Base-by-base conservation (phyloP, 2,329 filamentous ascomycete genomes). In the Pseudogymnoascus sp. region DNA sequence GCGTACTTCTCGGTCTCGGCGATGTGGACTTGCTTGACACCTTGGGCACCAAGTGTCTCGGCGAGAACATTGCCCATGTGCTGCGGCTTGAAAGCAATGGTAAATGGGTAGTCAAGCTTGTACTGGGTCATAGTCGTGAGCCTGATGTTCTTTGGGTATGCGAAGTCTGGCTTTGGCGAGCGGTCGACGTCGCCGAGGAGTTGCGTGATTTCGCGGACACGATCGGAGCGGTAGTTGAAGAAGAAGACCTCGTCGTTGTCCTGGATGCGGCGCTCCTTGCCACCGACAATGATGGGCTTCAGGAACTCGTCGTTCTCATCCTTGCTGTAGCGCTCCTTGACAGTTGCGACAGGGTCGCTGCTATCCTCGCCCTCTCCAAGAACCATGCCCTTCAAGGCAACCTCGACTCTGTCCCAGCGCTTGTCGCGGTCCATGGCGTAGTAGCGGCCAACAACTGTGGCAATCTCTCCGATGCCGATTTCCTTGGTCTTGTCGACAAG, bases 151-250 rank as follows among this genome's bases (percentile, higher is more conserved):
- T 95, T 91, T 69, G 94, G 94, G 80, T 92, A 97, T 54, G 89
- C 82, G 81, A 97, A 96, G 75, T 97, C 90, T 67, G 92, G 90
- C 67, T 84, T 84, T 61, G 92, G 91, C 22, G 91, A 96, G 71
- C 91, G 90, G 79, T 99, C 94, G 72, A 93, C 87, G 74, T 89
- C 89, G 68, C 94, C 94, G 61, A 99, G 80, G 47, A 99, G 83
- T 78, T 97, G 94, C 58, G 91, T 96, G 74, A 99, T 89, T 76
- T 99, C 94, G 69, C 94, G 90, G 60, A 93, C 93, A 74, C 94
- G 92, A 75, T 99, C 94, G 62, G 94, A 97, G 71, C 94, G 91
- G 83, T 99, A 99, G 86, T 99, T 99, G 89, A 99, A 99, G 85
- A 97, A 97, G 84, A 97, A 97, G 70, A 97, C 83, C 60, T 91